These are phyloP conservation scores for Lentinula boryana DNA, from an alignment of 768 basidiomycete genomes.

Conservation along the genomic window DNA sequence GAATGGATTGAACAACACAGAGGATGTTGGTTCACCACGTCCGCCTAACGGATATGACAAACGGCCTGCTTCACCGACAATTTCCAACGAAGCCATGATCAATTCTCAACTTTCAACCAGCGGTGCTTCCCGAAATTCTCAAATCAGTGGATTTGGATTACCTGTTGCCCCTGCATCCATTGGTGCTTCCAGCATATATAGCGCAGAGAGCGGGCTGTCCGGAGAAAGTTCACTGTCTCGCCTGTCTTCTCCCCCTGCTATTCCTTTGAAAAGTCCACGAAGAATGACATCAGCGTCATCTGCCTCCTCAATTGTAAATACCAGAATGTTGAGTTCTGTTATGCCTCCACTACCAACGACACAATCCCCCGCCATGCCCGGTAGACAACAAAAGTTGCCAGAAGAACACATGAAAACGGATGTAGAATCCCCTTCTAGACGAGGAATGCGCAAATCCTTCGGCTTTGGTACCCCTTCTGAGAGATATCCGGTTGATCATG, in stretches of 20 bases:
- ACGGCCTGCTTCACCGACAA: conserved; percentile 31
- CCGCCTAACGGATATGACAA: not conserved
- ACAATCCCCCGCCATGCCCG: not conserved
- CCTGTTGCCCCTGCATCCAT: conserved; percentile 5
- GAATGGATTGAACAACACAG: not conserved
- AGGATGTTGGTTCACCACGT: not conserved
- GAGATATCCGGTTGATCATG: not conserved
- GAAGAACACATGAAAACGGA: not conserved
- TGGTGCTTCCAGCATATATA: conserved; percentile 11
- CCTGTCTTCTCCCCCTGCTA: conserved; percentile 22
- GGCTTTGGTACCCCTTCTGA: not conserved
- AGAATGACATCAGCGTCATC: conserved; percentile 7
- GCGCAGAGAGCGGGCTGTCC: not conserved
- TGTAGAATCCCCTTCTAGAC: not conserved
- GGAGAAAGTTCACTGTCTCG: conserved; percentile 2
- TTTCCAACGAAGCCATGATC: conserved; percentile 38
- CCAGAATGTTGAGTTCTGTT: not conserved
- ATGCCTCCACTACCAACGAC: not conserved
- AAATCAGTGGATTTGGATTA: not conserved
- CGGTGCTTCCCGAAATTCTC: not conserved
- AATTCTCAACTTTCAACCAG: conserved; percentile 31
- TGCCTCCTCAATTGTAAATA: not conserved
- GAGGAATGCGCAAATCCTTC: not conserved
- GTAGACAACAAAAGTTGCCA: not conserved
- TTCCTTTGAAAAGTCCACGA: conserved; percentile 10